Conservation (phyloP, 768 basidiomycete species). For the Termitomyces sp. region DNA sequence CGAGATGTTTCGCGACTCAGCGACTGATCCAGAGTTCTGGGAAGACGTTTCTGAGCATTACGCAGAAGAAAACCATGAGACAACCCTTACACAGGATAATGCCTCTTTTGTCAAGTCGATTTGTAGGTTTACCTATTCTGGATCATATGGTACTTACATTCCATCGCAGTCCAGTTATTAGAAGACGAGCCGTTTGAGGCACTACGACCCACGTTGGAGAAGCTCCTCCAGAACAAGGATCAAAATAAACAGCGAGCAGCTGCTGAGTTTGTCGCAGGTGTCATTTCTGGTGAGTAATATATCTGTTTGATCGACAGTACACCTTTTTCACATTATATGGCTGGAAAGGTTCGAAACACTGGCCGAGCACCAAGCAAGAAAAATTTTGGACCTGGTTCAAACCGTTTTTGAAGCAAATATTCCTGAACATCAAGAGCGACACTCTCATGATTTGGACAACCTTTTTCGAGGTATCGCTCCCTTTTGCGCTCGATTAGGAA, state of each 20-base stretch:
- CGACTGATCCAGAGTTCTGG: constrained; percentile 57
- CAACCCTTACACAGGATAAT: constrained; percentile 61
- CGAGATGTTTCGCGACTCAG: constrained; percentile 44
- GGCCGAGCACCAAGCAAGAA: constrained; percentile 69
- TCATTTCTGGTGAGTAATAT: constrained; percentile 49
- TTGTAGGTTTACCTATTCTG: constrained; percentile 38
- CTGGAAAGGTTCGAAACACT: constrained; percentile 74
- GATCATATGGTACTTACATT: not conserved
- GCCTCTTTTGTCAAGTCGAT: constrained; percentile 73
- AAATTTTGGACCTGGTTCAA: constrained; percentile 79
- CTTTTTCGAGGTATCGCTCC: constrained; percentile 58
- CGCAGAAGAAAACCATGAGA: constrained; percentile 75
- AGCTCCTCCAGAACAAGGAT: constrained; percentile 63
- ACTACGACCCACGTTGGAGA: constrained; percentile 58
- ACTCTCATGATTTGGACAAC: constrained; percentile 78
- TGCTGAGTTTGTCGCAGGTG: constrained; percentile 76
- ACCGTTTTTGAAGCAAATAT: constrained; percentile 61
- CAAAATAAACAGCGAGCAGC: constrained; percentile 88
- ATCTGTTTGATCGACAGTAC: not conserved
- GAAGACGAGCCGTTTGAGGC: constrained; percentile 67
- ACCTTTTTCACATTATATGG: constrained; percentile 5
- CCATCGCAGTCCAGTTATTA: constrained; percentile 64
- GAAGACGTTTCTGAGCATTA: constrained; percentile 63
- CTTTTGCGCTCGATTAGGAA: not conserved
- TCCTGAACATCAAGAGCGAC: constrained; percentile 76